Conservation (phyloP, 2,329 filamentous ascomycete genomes). For the Beauveria asiatica region DNA sequence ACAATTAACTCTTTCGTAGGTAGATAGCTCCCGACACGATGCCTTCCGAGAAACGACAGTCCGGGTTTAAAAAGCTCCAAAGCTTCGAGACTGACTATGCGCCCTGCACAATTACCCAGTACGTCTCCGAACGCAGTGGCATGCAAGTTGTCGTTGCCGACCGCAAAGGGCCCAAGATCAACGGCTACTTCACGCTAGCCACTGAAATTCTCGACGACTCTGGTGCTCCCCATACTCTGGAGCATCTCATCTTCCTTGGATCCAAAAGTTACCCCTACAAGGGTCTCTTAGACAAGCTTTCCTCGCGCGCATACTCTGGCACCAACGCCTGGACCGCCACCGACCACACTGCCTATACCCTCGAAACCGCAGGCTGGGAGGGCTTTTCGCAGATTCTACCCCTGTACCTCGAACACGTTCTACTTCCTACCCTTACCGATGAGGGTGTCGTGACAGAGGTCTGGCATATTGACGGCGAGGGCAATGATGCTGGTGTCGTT, state of each 20-base stretch:
- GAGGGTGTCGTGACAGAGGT: slow-evolving; percentile 92
- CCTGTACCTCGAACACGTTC: slow-evolving; percentile 88
- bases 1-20: not conserved
- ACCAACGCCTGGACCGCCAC: slow-evolving; percentile 98
- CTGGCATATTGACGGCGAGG: slow-evolving; percentile 86
- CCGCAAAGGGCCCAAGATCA: slow-evolving; percentile 86
- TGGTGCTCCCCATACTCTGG: slow-evolving; percentile 79
- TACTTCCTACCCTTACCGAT: slow-evolving; percentile 86
- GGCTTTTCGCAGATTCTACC: slow-evolving; percentile 92
- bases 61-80: slow-evolving; percentile 74
- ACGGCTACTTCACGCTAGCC: slow-evolving; percentile 88
- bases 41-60: slow-evolving; percentile 40
- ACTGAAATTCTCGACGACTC: slow-evolving; percentile 98
- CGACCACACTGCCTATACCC: slow-evolving; percentile 91
- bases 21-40: slow-evolving; percentile 34
- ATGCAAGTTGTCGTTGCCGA: slow-evolving; percentile 93
- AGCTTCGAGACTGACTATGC: slow-evolving; percentile 86
- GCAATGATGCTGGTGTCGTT: slow-evolving; percentile 92
- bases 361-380: slow-evolving; percentile 94
- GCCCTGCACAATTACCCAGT: slow-evolving; percentile 80
- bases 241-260: slow-evolving; percentile 80
- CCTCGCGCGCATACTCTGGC: slow-evolving; percentile 82
- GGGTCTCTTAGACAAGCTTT: slow-evolving; percentile 87
- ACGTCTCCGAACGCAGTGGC: slow-evolving; percentile 89
- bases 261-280: slow-evolving; percentile 93